Evolutionary conservation across 805 yeast species (phyloP), one percentile per base, ranked within the genome.

Genomic region (Sugiyamaella marilandica): DNA sequence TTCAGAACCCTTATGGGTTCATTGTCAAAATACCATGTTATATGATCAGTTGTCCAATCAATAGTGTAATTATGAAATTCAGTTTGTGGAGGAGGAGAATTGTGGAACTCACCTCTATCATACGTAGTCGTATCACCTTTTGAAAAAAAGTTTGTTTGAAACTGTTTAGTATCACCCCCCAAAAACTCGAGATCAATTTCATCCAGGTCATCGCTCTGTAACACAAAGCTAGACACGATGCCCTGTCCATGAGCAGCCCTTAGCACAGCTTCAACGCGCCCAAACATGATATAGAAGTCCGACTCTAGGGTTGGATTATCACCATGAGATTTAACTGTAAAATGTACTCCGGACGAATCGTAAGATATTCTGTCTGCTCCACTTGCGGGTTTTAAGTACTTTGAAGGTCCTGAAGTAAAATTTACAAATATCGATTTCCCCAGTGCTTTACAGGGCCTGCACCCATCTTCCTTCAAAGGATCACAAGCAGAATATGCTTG

Each of bases 101-200:
- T 61, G 62, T 87, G 92, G 71, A 79, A 85, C 34, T 69, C 81
- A 52, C 96, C 96, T 63, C 97, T 78, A 64, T 86, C 88, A 63
- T 85, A 88, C 1, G 91, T 80, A 2, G 83, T 68, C 1, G 87
- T 81, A 63, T 84, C 72, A 55, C 96, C 97, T 65, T 89, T 85
- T 36, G 88, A 79, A 72, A 88, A 90, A 67, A 69, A 90, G 59
- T 70, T 71, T 29, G 90, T 75, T 70, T 87, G 95, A 59, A 85
- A 81, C 65, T 87, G 83, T 35, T 80, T 74, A 21, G 74, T 74
- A 65, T 90, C 95, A 45, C 85, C 82, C 18, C 97, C 97, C 45
- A 86, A 75, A 83, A 94, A 85, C 68, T 91, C 97, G 45, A 86
- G 64, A 70, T 90, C 97, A 45, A 90, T 82, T 70, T 91, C 97